These are phyloP conservation scores for Tulasnella sp. DNA, from an alignment of 768 basidiomycete genomes.

Conservation along the genomic window DNA sequence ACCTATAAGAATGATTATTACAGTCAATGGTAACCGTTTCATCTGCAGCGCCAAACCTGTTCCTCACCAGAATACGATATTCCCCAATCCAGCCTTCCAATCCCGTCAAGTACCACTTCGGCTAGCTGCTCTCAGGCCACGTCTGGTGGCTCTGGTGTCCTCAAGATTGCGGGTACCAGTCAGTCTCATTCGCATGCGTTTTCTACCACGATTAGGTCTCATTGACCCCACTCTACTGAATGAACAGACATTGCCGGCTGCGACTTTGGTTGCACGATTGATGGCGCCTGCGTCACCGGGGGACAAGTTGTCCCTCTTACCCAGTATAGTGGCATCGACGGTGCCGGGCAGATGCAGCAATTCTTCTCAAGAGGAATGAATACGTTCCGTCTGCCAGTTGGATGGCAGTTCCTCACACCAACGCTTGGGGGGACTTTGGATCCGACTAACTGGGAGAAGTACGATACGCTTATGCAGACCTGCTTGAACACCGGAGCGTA, in stretches of 20 bases:
- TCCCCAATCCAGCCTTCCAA: background rate
- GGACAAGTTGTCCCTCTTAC: slow-evolving; percentile 34
- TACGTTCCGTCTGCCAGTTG: slow-evolving; percentile 58
- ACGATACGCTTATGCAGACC: slow-evolving; percentile 53
- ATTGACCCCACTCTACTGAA: slow-evolving; percentile 43
- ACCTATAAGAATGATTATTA: background rate
- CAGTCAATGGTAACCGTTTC: background rate
- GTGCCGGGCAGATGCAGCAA: slow-evolving; percentile 57
- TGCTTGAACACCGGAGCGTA: slow-evolving; percentile 50
- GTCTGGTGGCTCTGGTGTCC: background rate
- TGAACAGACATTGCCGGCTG: slow-evolving; percentile 32
- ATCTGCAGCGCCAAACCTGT: no score
- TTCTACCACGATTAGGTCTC: slow-evolving; percentile 30
- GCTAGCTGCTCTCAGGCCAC: background rate
- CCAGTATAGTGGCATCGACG: slow-evolving; percentile 48
- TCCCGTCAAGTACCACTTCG: background rate
- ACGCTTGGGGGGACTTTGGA: slow-evolving; percentile 44
- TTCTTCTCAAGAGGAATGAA: slow-evolving; percentile 55
- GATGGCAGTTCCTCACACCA: slow-evolving; percentile 48
- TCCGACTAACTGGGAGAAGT: slow-evolving; percentile 46
- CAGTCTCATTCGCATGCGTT: background rate
- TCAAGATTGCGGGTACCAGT: background rate
- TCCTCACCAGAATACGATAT: no score
- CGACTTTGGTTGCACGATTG: slow-evolving; percentile 15
- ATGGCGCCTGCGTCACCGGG: slow-evolving; percentile 38